Evolutionary conservation across 164 flowering plant species (phyloP).

Genomic region (Dillenia suffruticosa): DNA sequence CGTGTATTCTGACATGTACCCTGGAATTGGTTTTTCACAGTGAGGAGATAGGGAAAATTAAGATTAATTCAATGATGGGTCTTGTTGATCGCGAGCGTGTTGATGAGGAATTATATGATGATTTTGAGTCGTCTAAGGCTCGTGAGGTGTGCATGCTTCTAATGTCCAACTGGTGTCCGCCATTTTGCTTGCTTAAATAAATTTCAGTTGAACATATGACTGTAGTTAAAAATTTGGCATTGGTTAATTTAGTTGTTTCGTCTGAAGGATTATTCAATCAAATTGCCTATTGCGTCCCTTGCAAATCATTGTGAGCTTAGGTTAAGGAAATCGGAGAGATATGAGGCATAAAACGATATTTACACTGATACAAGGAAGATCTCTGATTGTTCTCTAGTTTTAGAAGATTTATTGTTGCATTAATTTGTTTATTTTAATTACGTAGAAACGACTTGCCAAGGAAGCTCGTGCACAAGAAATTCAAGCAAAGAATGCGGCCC

Average conservation of each 20-base stretch:
- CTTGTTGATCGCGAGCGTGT: slow-evolving; percentile 84
- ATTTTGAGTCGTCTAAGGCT: slow-evolving; percentile 86
- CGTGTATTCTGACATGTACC: not conserved
- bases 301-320: too few species aligned
- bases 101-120: slow-evolving; percentile 88
- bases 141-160: slow-evolving; percentile 64
- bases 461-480: slow-evolving; percentile 86
- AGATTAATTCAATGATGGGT: slow-evolving; percentile 95
- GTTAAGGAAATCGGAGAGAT: too few species aligned
- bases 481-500: slow-evolving; percentile 76
- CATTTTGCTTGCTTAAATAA: not conserved
- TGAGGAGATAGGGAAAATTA: slow-evolving; percentile 85
- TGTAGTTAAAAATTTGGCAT: too few species aligned
- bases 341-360: too few species aligned
- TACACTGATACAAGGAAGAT: too few species aligned
- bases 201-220: too few species aligned
- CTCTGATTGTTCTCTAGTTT: too few species aligned
- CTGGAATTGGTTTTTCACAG: slow-evolving; percentile 27
- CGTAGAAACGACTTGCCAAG: slow-evolving; percentile 89
- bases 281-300: too few species aligned
- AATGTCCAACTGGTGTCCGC: not conserved
- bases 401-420: not conserved
- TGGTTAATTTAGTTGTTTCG: too few species aligned
- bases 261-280: too few species aligned
- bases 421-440: not conserved